phyloP scores from a whole-genome alignment of 805 yeast species.

The Vanderwaltozyma tropicalis region DNA sequence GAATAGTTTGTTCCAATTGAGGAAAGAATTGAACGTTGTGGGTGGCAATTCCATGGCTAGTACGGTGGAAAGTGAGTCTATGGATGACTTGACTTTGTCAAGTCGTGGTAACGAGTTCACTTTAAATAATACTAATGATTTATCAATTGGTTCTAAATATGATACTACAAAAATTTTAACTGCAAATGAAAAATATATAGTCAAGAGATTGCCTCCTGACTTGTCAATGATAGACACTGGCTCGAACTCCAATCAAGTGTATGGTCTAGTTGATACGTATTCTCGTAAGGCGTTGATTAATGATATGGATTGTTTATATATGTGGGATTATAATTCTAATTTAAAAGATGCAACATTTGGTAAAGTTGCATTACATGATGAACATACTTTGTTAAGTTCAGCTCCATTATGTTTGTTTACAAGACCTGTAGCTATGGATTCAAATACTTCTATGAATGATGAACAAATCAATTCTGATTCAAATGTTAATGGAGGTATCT shows the following conservation, averaged over 20 bases:
- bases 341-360: constrained; percentile 41
- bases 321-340: constrained; percentile 59
- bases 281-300: constrained; percentile 42
- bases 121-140: not conserved
- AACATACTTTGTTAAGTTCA: constrained; percentile 9
- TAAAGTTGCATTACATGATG: constrained; percentile 22
- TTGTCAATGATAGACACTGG: constrained; percentile 5
- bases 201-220: constrained; percentile 15
- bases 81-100: no score
- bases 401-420: constrained; percentile 22
- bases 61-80: not conserved
- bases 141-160: constrained; percentile 1
- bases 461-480: not conserved
- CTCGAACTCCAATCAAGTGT: not conserved
- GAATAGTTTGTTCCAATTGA: constrained; percentile 23
- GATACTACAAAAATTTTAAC: constrained; percentile 17
- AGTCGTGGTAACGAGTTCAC: not conserved
- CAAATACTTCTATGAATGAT: not conserved
- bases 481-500: constrained; percentile 48
- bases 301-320: constrained; percentile 42
- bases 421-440: constrained; percentile 23
- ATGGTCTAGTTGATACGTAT: constrained; percentile 37
- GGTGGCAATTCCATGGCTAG: not conserved
- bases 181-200: constrained; percentile 24
- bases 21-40: constrained; percentile 15